These are phyloP conservation scores for Metschnikowia gruessii DNA, from an alignment of 805 yeast species.

Conservation along the genomic window DNA sequence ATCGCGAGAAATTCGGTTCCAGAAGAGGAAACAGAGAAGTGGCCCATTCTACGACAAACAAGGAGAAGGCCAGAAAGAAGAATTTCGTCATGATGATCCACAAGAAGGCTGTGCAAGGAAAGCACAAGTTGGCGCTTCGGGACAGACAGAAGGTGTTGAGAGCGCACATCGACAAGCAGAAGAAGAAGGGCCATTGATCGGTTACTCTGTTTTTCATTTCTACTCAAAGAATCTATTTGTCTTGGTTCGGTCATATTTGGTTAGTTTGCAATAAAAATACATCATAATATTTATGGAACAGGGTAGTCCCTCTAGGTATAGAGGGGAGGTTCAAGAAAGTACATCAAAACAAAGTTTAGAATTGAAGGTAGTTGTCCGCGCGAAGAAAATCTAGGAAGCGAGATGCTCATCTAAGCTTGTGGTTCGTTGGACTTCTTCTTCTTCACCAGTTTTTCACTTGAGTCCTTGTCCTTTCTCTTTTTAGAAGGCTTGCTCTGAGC, in stretches of 20 bases:
- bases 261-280: slow-evolving; percentile 10
- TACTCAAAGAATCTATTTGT: background rate
- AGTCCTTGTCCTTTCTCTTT: slow-evolving; percentile 20
- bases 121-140: slow-evolving; percentile 82
- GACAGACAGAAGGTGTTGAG: slow-evolving; percentile 84
- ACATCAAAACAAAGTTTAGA: slow-evolving; percentile 17
- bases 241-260: background rate
- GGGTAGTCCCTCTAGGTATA: background rate
- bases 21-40: slow-evolving; percentile 74
- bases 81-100: slow-evolving; percentile 98
- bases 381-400: background rate
- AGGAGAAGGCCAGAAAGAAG: slow-evolving; percentile 97
- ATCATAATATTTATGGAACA: slow-evolving; percentile 10
- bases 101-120: slow-evolving; percentile 90
- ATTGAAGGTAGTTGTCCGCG: slow-evolving; percentile 6
- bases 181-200: slow-evolving; percentile 69
- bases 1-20: slow-evolving; percentile 86
- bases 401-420: background rate
- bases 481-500: slow-evolving; percentile 15
- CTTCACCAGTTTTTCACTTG: slow-evolving; percentile 16
- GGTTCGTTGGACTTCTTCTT: slow-evolving; percentile 19
- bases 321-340: slow-evolving; percentile 5
- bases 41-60: slow-evolving; percentile 87
- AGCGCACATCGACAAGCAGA: slow-evolving; percentile 87
- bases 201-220: background rate